Evolutionary conservation across 2,329 filamentous ascomycete species (phyloP), one percentile per base, ranked within the genome.

Genomic region (Alternaria atra): DNA sequence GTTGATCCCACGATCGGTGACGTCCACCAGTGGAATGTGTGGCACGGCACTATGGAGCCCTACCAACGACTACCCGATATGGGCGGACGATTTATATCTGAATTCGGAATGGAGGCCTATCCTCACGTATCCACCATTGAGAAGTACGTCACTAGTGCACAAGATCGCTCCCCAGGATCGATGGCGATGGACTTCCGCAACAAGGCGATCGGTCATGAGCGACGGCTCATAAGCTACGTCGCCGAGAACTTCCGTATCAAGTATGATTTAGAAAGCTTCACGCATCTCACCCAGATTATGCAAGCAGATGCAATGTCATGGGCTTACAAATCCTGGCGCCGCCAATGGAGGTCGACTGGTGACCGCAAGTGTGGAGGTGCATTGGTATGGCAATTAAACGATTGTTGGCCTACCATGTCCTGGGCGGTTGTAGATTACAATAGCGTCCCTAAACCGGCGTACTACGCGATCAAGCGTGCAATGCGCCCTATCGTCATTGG

Each of bases 151-250:
- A 90, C 88, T 1, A 8, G 48, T 0, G 37, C 30, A 13, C 20
- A 56, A 60, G 85, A 90, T 47, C 87, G 2, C 91, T 97, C 72
- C 85, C 91, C 7, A 93, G 91, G 77, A 85, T 93, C 2, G 91
- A 96, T 75, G 95, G 91, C 5, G 89, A 91, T 97, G 37, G 94
- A 97, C 77, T 97, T 97, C 76, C 94, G 97, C 84, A 97, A 97
- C 83, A 97, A 97, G 80, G 94, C 94, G 1, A 90, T 90, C 46
- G 94, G 94, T 0, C 93, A 97, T 74, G 92, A 96, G 77, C 87
- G 94, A 32, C 86, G 93, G 37, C 88, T 97, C 54, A 93, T 93
- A 1, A 87, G 93, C 1, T 97, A 97, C 73, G 84, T 97, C 1
- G 91, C 92, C 1, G 94, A 97, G 79, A 97, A 97, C 79, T 87